Evolutionary conservation across 2,329 filamentous ascomycete species (phyloP), one percentile per base, ranked within the genome.

Genomic region (Ascosphaera pollenicola): DNA sequence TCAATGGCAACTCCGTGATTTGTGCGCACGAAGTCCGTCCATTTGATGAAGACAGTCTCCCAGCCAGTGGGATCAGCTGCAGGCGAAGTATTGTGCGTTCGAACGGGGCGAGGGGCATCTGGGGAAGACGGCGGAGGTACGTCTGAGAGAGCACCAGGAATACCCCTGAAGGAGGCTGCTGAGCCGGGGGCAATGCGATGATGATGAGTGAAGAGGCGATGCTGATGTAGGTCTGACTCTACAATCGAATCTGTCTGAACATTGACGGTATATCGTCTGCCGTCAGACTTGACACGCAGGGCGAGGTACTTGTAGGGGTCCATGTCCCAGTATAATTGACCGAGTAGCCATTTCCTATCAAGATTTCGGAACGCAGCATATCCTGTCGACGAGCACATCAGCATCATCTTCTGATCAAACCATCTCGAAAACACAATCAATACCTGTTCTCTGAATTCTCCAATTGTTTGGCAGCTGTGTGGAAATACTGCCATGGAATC

Each of bases 151-250:
- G 11, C 42, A 37, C 30, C 45, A 42, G 30, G 41, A 41, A n/a
- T 47, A 44, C 15, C 46, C 47, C 38, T 40, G 3, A 40, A 26
- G 1, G 41, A 39, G 4, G 44, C 38, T 26, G 40, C 40, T 8
- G 45, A 43, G 16, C 39, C 38, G 8, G 48, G 40, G 21, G 49
- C 45, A 3, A 55, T 44, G 16, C 53, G 38, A 45, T 64, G 60
- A 37, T 62, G 56, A 38, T 53, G 55, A 13, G 61, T 63, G 47
- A 64, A 92, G 3, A 98, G 60, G 38, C 89, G 68, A 57, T 98
- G 89, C 56, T 98, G 89, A 57, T 95, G 89, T 45, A 98, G 66
- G 55, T 98, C 89, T n/a, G 84, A 87, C 8, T 83, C 80, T 37
- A 93, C 81, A 40, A 98, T 76, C 1, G 80, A 81, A 53, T 98